These are phyloP conservation scores for Crithidia expoeki DNA, from an alignment of 208 protist species.

Conservation along the genomic window DNA sequence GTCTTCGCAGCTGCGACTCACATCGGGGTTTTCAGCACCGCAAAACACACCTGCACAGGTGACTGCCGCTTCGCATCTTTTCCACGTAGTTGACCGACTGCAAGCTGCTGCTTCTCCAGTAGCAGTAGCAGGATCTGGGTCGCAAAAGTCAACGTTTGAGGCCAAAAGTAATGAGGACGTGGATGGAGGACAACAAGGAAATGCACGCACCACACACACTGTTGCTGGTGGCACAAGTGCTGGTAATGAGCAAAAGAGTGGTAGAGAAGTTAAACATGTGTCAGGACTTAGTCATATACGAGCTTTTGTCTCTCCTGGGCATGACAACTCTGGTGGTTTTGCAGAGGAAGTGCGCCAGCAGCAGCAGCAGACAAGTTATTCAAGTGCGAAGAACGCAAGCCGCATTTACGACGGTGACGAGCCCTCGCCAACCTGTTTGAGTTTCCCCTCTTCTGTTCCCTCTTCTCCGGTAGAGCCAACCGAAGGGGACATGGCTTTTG, in stretches of 20 bases:
- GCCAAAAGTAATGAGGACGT: too few relatives aligned
- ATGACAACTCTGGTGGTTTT: background rate
- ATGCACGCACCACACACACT: background rate
- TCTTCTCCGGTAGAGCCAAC: slow-evolving; percentile 18
- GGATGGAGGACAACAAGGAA: background rate
- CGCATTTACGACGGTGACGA: background rate
- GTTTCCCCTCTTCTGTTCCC: background rate
- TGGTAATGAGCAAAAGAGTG: too few relatives aligned
- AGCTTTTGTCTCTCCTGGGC: background rate
- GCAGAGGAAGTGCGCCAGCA: background rate
- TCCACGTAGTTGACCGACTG: background rate
- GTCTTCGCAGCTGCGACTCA: background rate
- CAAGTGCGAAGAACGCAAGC: background rate
- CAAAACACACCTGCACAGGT: slow-evolving; percentile 4
- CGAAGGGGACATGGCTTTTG: slow-evolving; percentile 64
- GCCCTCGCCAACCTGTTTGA: background rate
- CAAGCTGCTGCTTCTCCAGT: background rate
- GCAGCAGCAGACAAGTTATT: background rate
- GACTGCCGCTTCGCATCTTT: background rate
- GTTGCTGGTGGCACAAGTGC: too few relatives aligned
- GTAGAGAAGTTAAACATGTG: too few relatives aligned
- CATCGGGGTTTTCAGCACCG: background rate
- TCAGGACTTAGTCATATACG: too few relatives aligned
- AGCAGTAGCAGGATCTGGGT: background rate
- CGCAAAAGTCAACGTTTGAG: background rate